phyloP scores from a whole-genome alignment of 164 flowering plant species.

The Nymphaea thermarum region DNA sequence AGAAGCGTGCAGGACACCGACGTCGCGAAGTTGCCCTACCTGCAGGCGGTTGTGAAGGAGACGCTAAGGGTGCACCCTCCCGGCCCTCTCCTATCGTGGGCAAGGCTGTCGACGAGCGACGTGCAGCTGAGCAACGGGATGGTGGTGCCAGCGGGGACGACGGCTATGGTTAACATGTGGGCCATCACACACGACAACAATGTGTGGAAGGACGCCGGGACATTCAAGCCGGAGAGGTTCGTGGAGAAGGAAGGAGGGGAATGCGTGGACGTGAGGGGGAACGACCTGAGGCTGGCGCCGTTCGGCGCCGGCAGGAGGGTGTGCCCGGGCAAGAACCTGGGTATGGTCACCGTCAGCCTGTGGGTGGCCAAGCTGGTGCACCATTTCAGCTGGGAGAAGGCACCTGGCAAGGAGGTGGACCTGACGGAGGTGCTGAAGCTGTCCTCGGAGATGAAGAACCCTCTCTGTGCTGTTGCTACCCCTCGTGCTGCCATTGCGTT shows the following conservation, averaged over 20 bases:
- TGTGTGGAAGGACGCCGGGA: slow-evolving; percentile 30
- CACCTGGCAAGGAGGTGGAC: slow-evolving; percentile 20
- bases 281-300: slow-evolving; percentile 45
- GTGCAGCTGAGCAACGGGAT: slow-evolving; percentile 39
- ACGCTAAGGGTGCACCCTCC: slow-evolving; percentile 52
- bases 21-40: background rate
- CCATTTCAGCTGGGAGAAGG: slow-evolving; percentile 25
- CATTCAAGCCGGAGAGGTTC: slow-evolving; percentile 42
- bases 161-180: slow-evolving; percentile 68
- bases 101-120: slow-evolving; percentile 40
- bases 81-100: slow-evolving; percentile 65
- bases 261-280: slow-evolving; percentile 33
- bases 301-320: slow-evolving; percentile 56
- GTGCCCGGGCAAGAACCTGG: slow-evolving; percentile 48
- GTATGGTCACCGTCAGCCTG: slow-evolving; percentile 31
- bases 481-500: background rate
- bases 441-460: slow-evolving; percentile 43
- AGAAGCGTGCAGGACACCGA: background rate
- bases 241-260: slow-evolving; percentile 10
- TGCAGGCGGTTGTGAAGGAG: slow-evolving; percentile 6
- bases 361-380: slow-evolving; percentile 48
- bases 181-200: slow-evolving; percentile 37
- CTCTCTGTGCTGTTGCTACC: slow-evolving; percentile 21
- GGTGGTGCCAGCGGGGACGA: slow-evolving; percentile 33
- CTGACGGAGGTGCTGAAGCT: slow-evolving; percentile 34